phyloP scores from a whole-genome alignment of 176 grass and related monocot species.

The Oryza longistaminata region DNA sequence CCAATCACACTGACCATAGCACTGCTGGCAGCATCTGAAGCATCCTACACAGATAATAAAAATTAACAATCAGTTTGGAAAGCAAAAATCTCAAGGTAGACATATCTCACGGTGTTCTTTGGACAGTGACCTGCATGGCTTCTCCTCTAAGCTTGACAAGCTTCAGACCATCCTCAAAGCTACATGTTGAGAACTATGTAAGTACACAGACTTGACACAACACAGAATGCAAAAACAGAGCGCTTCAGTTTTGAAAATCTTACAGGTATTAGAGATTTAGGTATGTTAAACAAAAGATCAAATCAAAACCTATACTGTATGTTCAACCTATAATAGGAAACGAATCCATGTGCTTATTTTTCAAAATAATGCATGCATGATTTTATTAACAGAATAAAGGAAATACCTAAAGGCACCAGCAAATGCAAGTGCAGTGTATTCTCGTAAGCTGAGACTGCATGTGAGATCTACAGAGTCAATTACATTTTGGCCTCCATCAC shows the following conservation, averaged over 20 bases:
- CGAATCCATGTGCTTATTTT: background rate
- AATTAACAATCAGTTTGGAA: conserved; percentile 9
- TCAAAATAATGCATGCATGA: background rate
- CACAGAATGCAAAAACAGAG: background rate
- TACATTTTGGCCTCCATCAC: conserved; percentile 72
- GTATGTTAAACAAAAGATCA: background rate
- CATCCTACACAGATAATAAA: conserved; percentile 64
- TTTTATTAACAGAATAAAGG: background rate
- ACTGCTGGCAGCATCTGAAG: conserved; percentile 77
- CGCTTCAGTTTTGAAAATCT: background rate
- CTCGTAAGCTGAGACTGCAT: conserved; percentile 94
- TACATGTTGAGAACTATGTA: conserved; percentile 45
- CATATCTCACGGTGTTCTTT: background rate
- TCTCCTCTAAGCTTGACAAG: conserved; percentile 99
- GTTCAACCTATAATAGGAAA: background rate
- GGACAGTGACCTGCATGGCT: conserved; percentile 84
- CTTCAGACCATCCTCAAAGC: conserved; percentile 99
- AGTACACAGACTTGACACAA: conserved; percentile 11
- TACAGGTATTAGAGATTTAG: background rate
- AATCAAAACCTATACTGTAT: background rate
- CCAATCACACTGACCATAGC: conserved; percentile 98
- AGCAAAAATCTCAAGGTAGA: conserved; percentile 11
- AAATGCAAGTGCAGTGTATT: conserved; percentile 97
- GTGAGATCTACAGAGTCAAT: conserved; percentile 83
- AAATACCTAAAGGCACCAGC: conserved; percentile 89